Evolutionary conservation across 176 grass and related monocot species (phyloP).

Genomic region (Rhipidocladum racemiflorum): DNA sequence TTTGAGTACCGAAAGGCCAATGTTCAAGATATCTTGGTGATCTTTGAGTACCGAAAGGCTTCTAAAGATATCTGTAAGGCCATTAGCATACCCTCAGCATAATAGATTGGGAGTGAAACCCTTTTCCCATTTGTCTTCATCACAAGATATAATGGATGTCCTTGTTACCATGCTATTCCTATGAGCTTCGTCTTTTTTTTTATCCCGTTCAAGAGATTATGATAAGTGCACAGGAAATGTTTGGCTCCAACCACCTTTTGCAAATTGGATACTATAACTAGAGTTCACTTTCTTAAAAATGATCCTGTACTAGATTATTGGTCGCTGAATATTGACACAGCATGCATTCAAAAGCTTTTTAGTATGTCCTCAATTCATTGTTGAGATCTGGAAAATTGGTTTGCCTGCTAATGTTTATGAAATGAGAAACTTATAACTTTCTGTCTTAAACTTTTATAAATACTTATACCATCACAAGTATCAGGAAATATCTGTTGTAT

Average conservation of each 20-base stretch:
- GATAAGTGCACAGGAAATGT: neutral
- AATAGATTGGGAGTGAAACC: neutral
- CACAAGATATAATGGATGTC: neutral
- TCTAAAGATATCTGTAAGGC: neutral
- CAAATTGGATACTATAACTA: neutral
- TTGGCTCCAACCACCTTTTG: neutral
- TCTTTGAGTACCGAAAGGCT: neutral
- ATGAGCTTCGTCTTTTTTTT: neutral
- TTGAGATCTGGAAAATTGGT: neutral
- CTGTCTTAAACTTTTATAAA: neutral
- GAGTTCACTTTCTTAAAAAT: neutral
- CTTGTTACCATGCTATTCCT: conserved; percentile 13
- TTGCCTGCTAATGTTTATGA: neutral
- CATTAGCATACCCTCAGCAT: neutral
- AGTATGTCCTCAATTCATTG: neutral
- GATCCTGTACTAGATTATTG: neutral
- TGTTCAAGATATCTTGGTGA: too few relatives aligned
- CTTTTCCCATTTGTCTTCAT: neutral
- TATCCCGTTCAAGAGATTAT: neutral
- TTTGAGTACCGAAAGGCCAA: too few relatives aligned
- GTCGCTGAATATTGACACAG: neutral
- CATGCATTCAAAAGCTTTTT: neutral
- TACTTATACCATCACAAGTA: neutral
- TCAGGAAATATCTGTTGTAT: conserved; percentile 5
- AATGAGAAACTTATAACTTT: neutral